Evolutionary conservation across 371 early-diverging fungal genomes (phyloP), one percentile per base, ranked within the genome.

Genomic region (Mortierella sp.): DNA sequence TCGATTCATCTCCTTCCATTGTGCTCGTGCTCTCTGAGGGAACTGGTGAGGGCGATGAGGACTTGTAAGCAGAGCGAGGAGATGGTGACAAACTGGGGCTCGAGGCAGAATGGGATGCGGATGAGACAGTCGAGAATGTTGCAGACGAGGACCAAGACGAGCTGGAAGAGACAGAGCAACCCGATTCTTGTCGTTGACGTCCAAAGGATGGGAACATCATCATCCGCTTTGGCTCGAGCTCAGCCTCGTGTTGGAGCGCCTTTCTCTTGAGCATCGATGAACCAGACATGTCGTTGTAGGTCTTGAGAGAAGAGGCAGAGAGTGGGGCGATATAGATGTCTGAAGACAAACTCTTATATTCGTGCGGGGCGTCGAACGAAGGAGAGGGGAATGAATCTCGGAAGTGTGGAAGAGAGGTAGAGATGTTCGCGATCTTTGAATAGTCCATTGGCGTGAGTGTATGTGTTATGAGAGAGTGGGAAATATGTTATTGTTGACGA

Each of bases 161-260:
- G 12, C 67, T 51, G 2, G 73, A 72, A 6, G 65, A 55, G 24
- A 73, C 55, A 5, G 73, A 73, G 43, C 58, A 73, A n/a, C 68
- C 68, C 12, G 73, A 73, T 27, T 67, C 73, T 60, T 73, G 73
- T 8, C 73, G 73, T 24, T 73, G 73, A 19, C 73, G 73, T 34
- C 27, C 15, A 21, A 51, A 50, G 49, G 63, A 52, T 23, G 43
- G 50, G 23, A 42, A 48, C 24, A 59, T 32, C 50, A 60, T 54
- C 27, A 34, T 27, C 23, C 67, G 67, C 56, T 68, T 68, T 28
- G 31, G 14, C 24, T 42, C 46, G 15, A 41, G 56, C 37, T 26
- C 12, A 15, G 46, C 14, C 44, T 71, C 60, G 30, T 42, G 34
- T 49, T 54, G 19, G 27, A 23, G 49, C 2, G 56, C 56, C 49